Conservation (phyloP, 106 monocot genomes). For the Acorus calamus region DNA sequence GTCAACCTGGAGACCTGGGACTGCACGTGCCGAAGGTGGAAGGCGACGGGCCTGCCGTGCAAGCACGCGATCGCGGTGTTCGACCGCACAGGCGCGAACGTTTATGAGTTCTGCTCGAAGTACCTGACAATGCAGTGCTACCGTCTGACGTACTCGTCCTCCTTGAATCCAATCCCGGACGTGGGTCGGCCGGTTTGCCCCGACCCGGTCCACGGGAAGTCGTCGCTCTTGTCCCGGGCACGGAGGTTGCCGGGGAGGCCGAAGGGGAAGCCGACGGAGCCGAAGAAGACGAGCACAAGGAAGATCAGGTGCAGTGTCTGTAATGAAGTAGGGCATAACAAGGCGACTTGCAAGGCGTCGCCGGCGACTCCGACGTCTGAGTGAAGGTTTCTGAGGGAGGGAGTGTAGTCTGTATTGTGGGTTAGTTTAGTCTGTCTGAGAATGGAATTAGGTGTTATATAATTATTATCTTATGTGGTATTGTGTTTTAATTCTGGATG, state of each 20-base stretch:
- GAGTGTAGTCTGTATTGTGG: too few relatives aligned
- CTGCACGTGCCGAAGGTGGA: slow-evolving; percentile 85
- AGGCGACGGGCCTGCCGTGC: slow-evolving; percentile 73
- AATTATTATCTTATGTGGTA: too few relatives aligned
- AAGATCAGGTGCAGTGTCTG: slow-evolving; percentile 73
- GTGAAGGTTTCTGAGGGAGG: too few relatives aligned
- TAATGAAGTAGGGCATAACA: slow-evolving; percentile 79
- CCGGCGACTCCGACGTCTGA: too few relatives aligned
- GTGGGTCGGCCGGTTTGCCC: slow-evolving; percentile 27
- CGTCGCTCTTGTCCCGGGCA: slow-evolving; percentile 31
- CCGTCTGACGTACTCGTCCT: slow-evolving; percentile 52
- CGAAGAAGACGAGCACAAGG: slow-evolving; percentile 57
- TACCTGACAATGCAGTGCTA: slow-evolving; percentile 67
- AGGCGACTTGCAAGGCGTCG: slow-evolving; percentile 61
- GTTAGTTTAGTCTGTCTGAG: too few relatives aligned
- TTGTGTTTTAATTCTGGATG: too few relatives aligned
- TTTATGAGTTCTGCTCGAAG: slow-evolving; percentile 66
- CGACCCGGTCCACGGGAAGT: slow-evolving; percentile 26
- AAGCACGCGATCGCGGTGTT: slow-evolving; percentile 74
- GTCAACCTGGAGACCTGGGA: slow-evolving; percentile 80
- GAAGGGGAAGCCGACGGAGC: slow-evolving; percentile 68
- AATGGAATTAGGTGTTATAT: too few relatives aligned
- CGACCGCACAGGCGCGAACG: slow-evolving; percentile 30
- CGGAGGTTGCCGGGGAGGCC: slow-evolving; percentile 64
- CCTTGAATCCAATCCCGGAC: slow-evolving; percentile 87